Evolutionary conservation across 1,284 basidiomycete species (phyloP).

Genomic region (Apiotrichum laibachii): DNA sequence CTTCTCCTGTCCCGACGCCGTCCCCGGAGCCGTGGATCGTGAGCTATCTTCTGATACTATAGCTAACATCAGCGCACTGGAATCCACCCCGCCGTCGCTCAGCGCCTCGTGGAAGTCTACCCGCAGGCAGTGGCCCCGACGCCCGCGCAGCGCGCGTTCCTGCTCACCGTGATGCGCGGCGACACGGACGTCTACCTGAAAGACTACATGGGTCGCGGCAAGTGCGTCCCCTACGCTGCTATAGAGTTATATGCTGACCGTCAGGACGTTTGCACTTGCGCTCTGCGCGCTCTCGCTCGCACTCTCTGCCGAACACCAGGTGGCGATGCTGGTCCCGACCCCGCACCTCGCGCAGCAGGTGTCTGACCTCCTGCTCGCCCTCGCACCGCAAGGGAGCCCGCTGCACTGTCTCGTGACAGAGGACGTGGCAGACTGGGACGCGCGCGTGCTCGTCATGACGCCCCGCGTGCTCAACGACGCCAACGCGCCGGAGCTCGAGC

Average conservation of each 20-base stretch:
- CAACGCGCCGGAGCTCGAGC: neutral
- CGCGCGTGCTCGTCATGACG: conserved; percentile 26
- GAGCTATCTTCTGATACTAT: neutral
- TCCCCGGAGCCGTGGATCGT: conserved; percentile 14
- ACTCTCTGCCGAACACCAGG: neutral
- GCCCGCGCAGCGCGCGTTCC: conserved; percentile 32
- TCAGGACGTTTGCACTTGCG: conserved; percentile 23
- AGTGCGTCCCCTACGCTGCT: conserved; percentile 25
- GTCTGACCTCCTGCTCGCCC: conserved; percentile 6
- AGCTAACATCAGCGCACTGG: conserved; percentile 16
- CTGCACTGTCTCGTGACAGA: neutral
- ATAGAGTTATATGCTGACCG: neutral
- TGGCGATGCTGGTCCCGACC: conserved; percentile 32
- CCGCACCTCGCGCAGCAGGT: conserved; percentile 35
- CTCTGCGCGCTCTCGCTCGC: conserved; percentile 27
- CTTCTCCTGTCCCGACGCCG: neutral
- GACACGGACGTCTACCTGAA: conserved; percentile 32
- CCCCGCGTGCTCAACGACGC: conserved; percentile 12
- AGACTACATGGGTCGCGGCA: conserved; percentile 41
- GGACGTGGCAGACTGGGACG: conserved; percentile 2
- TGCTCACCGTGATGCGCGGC: conserved; percentile 25
- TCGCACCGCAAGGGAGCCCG: neutral
- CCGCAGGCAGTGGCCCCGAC: conserved; percentile 32
- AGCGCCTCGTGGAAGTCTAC: conserved; percentile 14
- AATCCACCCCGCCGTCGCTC: conserved; percentile 5